These are phyloP conservation scores for Exophiala xenobiotica DNA, from an alignment of 2,329 filamentous ascomycete genomes.

Conservation along the genomic window DNA sequence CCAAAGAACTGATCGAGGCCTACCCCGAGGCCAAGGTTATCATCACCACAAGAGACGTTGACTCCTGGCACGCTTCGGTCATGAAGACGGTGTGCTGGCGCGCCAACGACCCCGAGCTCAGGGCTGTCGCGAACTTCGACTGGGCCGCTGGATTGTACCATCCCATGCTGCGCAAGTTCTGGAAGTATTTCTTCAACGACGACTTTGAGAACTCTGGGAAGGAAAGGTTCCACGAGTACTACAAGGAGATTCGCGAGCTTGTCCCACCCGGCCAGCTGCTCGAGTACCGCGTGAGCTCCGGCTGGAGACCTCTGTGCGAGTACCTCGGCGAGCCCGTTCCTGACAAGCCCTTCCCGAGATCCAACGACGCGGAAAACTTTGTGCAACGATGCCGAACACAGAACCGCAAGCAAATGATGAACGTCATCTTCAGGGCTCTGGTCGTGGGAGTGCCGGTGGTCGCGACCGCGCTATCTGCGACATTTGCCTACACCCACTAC, in stretches of 20 bases:
- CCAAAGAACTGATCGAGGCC: constrained; percentile 67
- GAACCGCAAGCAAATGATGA: constrained; percentile 58
- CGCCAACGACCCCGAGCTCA: constrained; percentile 62
- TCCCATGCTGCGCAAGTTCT: constrained; percentile 69
- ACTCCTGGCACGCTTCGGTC: constrained; percentile 63
- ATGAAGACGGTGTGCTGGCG: constrained; percentile 69
- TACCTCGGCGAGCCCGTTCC: constrained; percentile 55
- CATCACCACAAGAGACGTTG: constrained; percentile 64
- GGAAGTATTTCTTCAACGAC: constrained; percentile 65
- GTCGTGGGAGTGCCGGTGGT: constrained; percentile 51
- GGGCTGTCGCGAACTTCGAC: constrained; percentile 55
- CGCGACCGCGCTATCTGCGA: constrained; percentile 44
- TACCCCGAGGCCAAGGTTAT: constrained; percentile 73
- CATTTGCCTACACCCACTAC: constrained; percentile 43
- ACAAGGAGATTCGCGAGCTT: constrained; percentile 51
- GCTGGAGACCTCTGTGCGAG: constrained; percentile 56
- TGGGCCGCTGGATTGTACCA: constrained; percentile 69
- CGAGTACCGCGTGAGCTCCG: constrained; percentile 55
- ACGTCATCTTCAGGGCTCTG: constrained; percentile 52
- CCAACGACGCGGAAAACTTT: constrained; percentile 56
- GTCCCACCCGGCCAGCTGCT: constrained; percentile 52
- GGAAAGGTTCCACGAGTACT: constrained; percentile 59
- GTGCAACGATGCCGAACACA: constrained; percentile 54
- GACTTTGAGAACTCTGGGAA: constrained; percentile 67
- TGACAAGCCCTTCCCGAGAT: constrained; percentile 50